These are phyloP conservation scores for Glonium stellatum DNA, from an alignment of 495 filamentous ascomycete species.

Conservation along the genomic window DNA sequence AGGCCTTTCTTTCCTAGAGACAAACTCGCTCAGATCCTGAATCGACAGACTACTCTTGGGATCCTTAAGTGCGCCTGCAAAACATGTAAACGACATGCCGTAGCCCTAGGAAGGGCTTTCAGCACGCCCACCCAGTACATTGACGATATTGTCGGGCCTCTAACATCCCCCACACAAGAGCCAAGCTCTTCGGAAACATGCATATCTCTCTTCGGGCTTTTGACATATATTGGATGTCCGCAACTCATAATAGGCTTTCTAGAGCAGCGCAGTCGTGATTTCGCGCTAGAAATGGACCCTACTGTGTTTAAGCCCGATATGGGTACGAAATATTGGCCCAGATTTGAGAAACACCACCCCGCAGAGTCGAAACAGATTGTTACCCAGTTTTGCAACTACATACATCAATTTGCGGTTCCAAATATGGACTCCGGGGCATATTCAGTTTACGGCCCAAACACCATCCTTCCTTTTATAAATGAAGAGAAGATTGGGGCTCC, in stretches of 20 bases:
- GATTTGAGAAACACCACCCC: not conserved
- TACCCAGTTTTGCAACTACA: not conserved
- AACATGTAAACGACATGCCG: too few species aligned
- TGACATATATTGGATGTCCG: slow-evolving; percentile 8
- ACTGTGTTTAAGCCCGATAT: not conserved
- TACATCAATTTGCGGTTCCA: slow-evolving; percentile 12
- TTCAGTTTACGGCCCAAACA: not conserved
- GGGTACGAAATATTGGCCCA: not conserved
- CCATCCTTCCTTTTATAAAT: slow-evolving; percentile 13
- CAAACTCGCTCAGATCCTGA: too few species aligned
- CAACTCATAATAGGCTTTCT: slow-evolving; percentile 13
- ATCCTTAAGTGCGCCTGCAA: too few species aligned
- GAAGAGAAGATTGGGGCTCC: slow-evolving; percentile 11
- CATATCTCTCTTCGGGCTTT: slow-evolving; percentile 6
- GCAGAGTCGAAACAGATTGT: not conserved
- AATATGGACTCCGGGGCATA: slow-evolving; percentile 11
- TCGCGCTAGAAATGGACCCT: not conserved
- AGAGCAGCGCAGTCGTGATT: not conserved
- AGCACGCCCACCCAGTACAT: too few species aligned
- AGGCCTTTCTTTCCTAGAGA: too few species aligned
- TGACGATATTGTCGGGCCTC: too few species aligned
- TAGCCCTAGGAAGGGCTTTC: too few species aligned
- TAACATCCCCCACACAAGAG: too few species aligned
- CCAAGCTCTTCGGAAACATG: slow-evolving; percentile 4
- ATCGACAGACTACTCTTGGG: too few species aligned